Evolutionary conservation across 768 basidiomycete genomes (phyloP).

Genomic region (Agrocybe chaxingu): DNA sequence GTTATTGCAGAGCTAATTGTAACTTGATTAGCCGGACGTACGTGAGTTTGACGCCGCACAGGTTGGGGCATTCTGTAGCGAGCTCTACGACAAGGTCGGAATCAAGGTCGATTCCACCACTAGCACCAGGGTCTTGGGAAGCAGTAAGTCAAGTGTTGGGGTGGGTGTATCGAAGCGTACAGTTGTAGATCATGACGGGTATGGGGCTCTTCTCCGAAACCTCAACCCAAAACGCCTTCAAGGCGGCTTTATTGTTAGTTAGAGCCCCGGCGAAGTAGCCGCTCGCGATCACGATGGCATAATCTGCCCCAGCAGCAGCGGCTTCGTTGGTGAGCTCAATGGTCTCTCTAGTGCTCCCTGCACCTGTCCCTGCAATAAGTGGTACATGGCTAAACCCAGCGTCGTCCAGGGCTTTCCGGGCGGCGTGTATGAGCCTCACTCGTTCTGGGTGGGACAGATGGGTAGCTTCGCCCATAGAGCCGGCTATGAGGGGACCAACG

Average conservation of each 20-base stretch:
- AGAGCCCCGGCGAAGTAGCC: conserved; percentile 86
- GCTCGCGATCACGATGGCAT: conserved; percentile 78
- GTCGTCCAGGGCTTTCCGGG: conserved; percentile 68
- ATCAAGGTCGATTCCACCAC: conserved; percentile 88
- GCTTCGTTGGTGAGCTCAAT: conserved; percentile 73
- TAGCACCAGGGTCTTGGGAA: conserved; percentile 72
- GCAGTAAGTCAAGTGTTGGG: conserved; percentile 10
- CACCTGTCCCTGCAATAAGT: conserved; percentile 80
- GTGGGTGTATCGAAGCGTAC: conserved; percentile 36
- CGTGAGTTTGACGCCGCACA: conserved; percentile 89
- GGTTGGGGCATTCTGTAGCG: conserved; percentile 71
- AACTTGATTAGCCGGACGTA: conserved; percentile 32
- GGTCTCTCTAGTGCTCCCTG: conserved; percentile 80
- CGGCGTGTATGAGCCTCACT: conserved; percentile 55
- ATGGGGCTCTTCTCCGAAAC: conserved; percentile 79
- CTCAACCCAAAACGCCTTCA: conserved; percentile 78
- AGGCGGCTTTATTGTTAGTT: conserved; percentile 53
- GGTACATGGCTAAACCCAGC: conserved; percentile 59
- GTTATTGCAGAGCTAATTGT: conserved; percentile 7
- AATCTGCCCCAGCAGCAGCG: conserved; percentile 83
- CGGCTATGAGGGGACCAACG: conserved; percentile 69
- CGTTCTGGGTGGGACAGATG: conserved; percentile 73
- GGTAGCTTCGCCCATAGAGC: conserved; percentile 85
- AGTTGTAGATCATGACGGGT: conserved; percentile 88
- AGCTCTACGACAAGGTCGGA: conserved; percentile 84